Base-by-base conservation (phyloP, 306 rosid genomes). In the Trichosanthes truncata region DNA sequence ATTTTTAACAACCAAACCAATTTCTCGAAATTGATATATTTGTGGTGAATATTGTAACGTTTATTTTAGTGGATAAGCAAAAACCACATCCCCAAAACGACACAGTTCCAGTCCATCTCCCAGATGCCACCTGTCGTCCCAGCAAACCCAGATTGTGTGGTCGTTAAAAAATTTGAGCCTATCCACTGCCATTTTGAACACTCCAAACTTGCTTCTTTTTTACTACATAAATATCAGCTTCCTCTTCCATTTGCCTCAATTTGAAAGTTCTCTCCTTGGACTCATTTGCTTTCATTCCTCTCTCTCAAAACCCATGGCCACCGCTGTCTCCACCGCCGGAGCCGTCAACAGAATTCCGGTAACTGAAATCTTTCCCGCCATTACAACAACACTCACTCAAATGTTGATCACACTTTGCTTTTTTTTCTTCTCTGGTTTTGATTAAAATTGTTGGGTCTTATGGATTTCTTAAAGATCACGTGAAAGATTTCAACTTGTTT, bases 301-400 rank as follows among this genome's bases (percentile, higher is more conserved):
- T 21, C 56, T 52, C 49, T 10, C 1, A 20, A 38, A 48, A 2
- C 31, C 33, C 25, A 90, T 90, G 94, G 92, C 92, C 79, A 80
- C 92, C 51, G 86, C 94, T 43, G 74, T 90, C 85, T 88, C 88
- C 73, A 82, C 90, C 79, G 48, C 87, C 63, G 88, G 86, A 85
- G 82, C 88, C 31, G 83, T 84, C 86, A 88, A 83, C 76, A 71
- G 85, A 77, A 83, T 89, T 69, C 90, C 86, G 80, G 94, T 90
- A 84, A 23, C 88, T 85, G 1, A 68, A 21, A 68, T 46, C 79
- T 78, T 80, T 46, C 72, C 73, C 29, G 26, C 81, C 78, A 62
- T 68, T 11, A 6, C 51, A 41, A 11, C 31, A 68, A 38, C 33
- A n/a, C 46, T 3, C 53, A 69, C 33, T 12, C 55, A 21, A 10